These are phyloP conservation scores for Penicillium verhagenii DNA, from an alignment of 495 filamentous ascomycete genomes.

Conservation along the genomic window DNA sequence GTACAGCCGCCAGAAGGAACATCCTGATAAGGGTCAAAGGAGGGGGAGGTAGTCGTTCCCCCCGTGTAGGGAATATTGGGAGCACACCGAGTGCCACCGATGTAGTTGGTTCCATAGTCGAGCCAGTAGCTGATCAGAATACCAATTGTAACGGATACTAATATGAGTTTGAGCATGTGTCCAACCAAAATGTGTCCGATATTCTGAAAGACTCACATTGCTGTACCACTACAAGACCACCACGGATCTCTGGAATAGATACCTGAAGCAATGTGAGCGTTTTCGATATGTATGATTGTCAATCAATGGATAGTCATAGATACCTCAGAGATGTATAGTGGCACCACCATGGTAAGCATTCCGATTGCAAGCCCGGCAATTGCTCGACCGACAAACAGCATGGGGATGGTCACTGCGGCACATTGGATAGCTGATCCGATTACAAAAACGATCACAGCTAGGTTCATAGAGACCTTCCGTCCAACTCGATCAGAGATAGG, in stretches of 20 bases:
- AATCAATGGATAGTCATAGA: not conserved
- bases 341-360: constrained; percentile 43
- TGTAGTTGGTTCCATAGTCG: constrained; percentile 56
- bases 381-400: constrained; percentile 72
- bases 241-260: constrained; percentile 59
- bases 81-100: constrained; percentile 41
- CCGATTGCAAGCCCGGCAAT: constrained; percentile 56
- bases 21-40: constrained; percentile 45
- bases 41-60: constrained; percentile 48
- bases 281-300: not conserved
- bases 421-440: constrained; percentile 75
- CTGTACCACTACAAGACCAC: constrained; percentile 73
- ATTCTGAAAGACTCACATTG: constrained; percentile 51
- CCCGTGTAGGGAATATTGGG: constrained; percentile 61
- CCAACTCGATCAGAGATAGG: constrained; percentile 73
- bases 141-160: constrained; percentile 74
- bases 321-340: constrained; percentile 41
- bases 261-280: constrained; percentile 26
- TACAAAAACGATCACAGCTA: constrained; percentile 71
- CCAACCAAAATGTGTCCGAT: not conserved
- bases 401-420: constrained; percentile 52
- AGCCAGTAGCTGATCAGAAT: constrained; percentile 88
- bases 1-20: constrained; percentile 38
- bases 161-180: not conserved
- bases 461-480: constrained; percentile 70